Percentiles rank a stretch among this genome's conserved stretches.
Conservation (phyloP, 257 asterid species). For the Scutellaria barbata region DNA sequence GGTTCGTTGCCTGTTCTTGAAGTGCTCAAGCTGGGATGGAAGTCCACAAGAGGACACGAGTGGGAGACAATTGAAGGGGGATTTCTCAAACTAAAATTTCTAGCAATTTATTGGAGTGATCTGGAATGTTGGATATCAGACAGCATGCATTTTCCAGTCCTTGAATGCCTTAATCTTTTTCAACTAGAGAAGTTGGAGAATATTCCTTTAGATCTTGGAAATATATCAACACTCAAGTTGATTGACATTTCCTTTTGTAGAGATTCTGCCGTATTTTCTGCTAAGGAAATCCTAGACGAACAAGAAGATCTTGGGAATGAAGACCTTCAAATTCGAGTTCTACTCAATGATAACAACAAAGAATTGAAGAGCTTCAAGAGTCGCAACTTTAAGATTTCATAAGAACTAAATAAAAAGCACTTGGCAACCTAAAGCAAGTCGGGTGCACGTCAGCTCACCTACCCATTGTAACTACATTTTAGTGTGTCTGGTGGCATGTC, state of each 20-base stretch:
- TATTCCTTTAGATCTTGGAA: not conserved
- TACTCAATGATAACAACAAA: not conserved
- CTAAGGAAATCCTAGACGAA: not conserved
- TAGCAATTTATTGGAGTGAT: not conserved
- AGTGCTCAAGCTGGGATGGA: not conserved
- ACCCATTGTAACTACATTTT: too few species aligned
- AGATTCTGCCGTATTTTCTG: not conserved
- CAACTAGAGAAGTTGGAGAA: not conserved
- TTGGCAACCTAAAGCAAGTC: too few species aligned
- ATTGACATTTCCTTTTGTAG: not conserved
- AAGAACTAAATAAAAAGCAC: too few species aligned
- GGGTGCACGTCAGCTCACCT: too few species aligned
- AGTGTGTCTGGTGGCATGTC: too few species aligned
- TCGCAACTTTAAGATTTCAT: not conserved
- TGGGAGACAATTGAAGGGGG: conserved; percentile 5
- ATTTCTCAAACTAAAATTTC: not conserved
- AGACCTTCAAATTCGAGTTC: not conserved
- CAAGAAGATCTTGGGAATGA: conserved; percentile 14
- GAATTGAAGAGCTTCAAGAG: not conserved
- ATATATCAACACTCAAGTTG: not conserved
- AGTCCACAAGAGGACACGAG: not conserved
- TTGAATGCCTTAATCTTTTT: not conserved
- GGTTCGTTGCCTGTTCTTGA: not conserved
- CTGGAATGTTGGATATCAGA: not conserved
- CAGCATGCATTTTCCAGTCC: conserved; percentile 1